phyloP scores from a whole-genome alignment of 169 alveolate genomes.

The Cystoisospora suis region DNA sequence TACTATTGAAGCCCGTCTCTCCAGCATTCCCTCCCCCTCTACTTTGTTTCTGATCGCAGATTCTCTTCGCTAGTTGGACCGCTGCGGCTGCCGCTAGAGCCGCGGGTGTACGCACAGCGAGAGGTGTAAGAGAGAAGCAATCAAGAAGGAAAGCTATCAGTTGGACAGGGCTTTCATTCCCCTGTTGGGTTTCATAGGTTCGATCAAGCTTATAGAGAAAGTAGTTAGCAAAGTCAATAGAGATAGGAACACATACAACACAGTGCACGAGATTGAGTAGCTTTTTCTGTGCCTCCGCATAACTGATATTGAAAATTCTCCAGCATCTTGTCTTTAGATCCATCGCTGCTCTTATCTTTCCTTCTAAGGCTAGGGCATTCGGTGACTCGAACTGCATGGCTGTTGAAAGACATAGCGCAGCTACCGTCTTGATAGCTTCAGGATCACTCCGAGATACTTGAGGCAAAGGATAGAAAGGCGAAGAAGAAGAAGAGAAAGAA shows the following conservation, averaged over 20 bases:
- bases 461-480: not conserved
- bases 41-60: not conserved
- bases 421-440: conserved; percentile 23
- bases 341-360: not conserved
- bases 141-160: conserved; percentile 39
- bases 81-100: conserved; percentile 61
- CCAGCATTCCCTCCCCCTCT: not conserved
- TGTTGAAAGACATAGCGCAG: conserved; percentile 27
- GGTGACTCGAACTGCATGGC: conserved; percentile 50
- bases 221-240: conserved; percentile 45
- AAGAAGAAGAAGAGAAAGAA: not conserved
- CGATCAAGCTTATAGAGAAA: conserved; percentile 6
- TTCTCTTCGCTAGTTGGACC: conserved; percentile 31
- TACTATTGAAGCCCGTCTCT: not conserved
- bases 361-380: conserved; percentile 29
- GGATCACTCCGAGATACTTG: not conserved
- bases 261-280: conserved; percentile 5
- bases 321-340: not conserved
- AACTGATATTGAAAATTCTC: not conserved
- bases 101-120: conserved; percentile 22
- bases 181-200: not conserved
- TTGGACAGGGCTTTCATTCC: not conserved
- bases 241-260: conserved; percentile 30
- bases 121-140: conserved; percentile 44
- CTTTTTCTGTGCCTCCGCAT: not conserved